phyloP scores from a whole-genome alignment of 1,284 basidiomycete genomes.

The Fomitopsis betulina region DNA sequence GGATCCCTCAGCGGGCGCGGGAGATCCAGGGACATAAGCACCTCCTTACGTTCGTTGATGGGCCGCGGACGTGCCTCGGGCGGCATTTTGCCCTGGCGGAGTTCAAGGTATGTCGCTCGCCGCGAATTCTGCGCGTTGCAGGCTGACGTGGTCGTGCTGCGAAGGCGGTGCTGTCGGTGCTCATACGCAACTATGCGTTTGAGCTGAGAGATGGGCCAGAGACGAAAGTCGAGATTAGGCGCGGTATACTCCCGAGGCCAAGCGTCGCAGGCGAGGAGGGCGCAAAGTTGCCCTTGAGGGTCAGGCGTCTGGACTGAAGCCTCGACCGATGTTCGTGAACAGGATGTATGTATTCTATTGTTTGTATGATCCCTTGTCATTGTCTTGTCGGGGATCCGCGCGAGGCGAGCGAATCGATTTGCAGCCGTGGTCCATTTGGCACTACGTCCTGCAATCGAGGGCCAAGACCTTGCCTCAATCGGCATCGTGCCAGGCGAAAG shows the following conservation, averaged over 20 bases:
- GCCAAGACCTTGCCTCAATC: too few species aligned
- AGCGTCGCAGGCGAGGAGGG: slow-evolving; percentile 38
- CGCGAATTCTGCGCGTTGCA: too few species aligned
- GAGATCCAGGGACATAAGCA: slow-evolving; percentile 38
- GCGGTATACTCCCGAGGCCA: slow-evolving; percentile 37
- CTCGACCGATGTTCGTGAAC: too few species aligned
- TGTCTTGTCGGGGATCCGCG: too few species aligned
- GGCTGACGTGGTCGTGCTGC: background rate
- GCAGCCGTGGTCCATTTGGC: too few species aligned
- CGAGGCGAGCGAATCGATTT: too few species aligned
- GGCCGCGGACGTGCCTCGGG: slow-evolving; percentile 38
- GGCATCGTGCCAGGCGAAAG: too few species aligned
- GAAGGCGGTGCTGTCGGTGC: slow-evolving; percentile 40
- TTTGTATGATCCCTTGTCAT: too few species aligned
- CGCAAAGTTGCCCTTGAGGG: slow-evolving; percentile 36
- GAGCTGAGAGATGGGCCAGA: slow-evolving; percentile 36
- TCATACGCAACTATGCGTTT: slow-evolving; percentile 41
- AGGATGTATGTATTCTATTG: too few species aligned
- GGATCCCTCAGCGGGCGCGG: slow-evolving; percentile 22
- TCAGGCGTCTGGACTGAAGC: slow-evolving; percentile 23
- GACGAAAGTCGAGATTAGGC: slow-evolving; percentile 32
- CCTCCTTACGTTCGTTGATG: slow-evolving; percentile 37
- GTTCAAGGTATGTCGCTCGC: slow-evolving; percentile 38
- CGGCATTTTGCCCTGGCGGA: slow-evolving; percentile 37
- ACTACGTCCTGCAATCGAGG: too few species aligned